Percentiles rank a stretch among this genome's conserved stretches.
These are phyloP conservation scores for Claviceps africana DNA, from an alignment of 2,329 filamentous ascomycete species.

Conservation along the genomic window DNA sequence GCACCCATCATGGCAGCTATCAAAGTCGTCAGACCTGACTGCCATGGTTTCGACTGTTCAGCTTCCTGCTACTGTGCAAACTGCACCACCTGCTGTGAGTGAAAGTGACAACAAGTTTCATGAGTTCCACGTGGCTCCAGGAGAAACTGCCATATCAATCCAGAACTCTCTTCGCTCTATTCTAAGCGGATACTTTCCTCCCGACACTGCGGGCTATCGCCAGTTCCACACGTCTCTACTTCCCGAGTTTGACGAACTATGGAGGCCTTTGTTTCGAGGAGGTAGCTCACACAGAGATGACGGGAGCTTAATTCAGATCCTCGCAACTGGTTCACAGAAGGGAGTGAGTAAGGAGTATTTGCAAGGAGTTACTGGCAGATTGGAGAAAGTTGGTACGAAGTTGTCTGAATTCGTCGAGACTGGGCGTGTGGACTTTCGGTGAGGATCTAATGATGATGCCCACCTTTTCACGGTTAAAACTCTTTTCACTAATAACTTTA, in stretches of 20 bases:
- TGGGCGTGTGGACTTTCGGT: conserved; percentile 46
- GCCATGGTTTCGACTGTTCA: conserved; percentile 16
- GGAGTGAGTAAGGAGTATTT: conserved; percentile 38
- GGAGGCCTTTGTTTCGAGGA: conserved; percentile 37
- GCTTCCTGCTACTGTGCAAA: conserved; percentile 30
- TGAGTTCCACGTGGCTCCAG: conserved; percentile 26
- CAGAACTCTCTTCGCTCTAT: conserved; percentile 45
- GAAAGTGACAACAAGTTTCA: conserved; percentile 27
- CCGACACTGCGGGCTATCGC: conserved; percentile 30
- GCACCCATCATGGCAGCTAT: conserved; percentile 13
- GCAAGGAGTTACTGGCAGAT: conserved; percentile 31
- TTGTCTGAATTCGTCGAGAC: conserved; percentile 35
- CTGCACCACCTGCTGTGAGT: conserved; percentile 20
- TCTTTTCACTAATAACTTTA: neutral
- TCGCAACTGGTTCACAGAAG: conserved; percentile 44
- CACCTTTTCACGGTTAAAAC: neutral
- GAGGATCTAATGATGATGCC: conserved; percentile 9
- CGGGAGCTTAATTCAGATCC: conserved; percentile 38
- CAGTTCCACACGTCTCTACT: conserved; percentile 34
- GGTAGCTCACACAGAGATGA: conserved; percentile 16
- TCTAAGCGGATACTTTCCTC: conserved; percentile 36
- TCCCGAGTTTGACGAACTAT: conserved; percentile 35
- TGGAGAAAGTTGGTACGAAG: conserved; percentile 42
- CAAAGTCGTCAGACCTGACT: conserved; percentile 10
- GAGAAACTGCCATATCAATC: conserved; percentile 35